Conservation (phyloP, 208 protist species). For the Leptomonas pyrrhocoris region DNA sequence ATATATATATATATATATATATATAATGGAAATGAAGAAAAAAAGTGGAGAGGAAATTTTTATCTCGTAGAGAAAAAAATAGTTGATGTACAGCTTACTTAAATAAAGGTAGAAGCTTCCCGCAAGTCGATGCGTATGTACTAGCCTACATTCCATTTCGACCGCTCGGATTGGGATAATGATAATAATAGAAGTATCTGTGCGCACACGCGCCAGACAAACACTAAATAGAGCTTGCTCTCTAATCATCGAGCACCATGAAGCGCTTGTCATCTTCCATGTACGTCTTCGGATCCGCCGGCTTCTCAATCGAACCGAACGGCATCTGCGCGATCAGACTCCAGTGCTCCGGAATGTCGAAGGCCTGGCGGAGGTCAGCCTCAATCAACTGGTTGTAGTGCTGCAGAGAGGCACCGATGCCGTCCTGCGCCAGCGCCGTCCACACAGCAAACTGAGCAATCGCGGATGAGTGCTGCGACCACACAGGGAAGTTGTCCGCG, state of each 20-base stretch:
- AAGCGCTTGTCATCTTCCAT: slow-evolving; percentile 47
- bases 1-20: too few relatives aligned
- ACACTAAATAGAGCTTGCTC: neutral
- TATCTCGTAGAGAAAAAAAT: too few relatives aligned
- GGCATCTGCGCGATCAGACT: slow-evolving; percentile 62
- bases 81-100: too few relatives aligned
- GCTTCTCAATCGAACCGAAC: slow-evolving; percentile 49
- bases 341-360: slow-evolving; percentile 46
- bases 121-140: too few relatives aligned
- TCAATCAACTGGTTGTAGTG: slow-evolving; percentile 64
- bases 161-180: too few relatives aligned
- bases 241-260: slow-evolving; percentile 35
- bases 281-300: slow-evolving; percentile 36
- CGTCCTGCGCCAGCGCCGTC: slow-evolving; percentile 47
- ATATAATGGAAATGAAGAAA: neutral
- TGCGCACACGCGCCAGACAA: neutral
- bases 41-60: neutral
- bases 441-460: slow-evolving; percentile 67
- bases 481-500: slow-evolving; percentile 44
- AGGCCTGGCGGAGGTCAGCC: slow-evolving; percentile 28
- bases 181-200: neutral
- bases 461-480: slow-evolving; percentile 45
- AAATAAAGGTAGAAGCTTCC: too few relatives aligned
- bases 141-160: too few relatives aligned
- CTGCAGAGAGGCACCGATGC: slow-evolving; percentile 51